These are phyloP conservation scores for Trichoderma cornu-damae DNA, from an alignment of 2,329 filamentous ascomycete species.

Conservation along the genomic window DNA sequence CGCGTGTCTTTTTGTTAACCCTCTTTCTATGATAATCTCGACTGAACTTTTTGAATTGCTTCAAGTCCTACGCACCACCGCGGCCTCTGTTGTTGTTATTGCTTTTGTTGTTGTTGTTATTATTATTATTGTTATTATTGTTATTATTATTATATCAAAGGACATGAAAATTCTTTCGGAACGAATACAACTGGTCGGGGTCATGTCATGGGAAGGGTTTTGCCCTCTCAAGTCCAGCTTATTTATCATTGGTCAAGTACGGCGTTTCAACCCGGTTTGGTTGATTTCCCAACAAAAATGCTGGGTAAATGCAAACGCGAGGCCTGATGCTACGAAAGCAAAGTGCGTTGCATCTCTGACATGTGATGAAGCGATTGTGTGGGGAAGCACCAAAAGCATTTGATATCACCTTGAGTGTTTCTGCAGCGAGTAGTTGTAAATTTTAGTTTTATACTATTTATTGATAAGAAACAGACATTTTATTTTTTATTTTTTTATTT, in stretches of 20 bases:
- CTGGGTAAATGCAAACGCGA: not conserved
- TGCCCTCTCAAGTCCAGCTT: conserved; percentile 5
- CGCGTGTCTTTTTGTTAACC: conserved; percentile 15
- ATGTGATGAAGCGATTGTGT: not conserved
- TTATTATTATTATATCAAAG: too few species aligned
- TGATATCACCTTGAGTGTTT: too few species aligned
- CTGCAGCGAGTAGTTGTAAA: too few species aligned
- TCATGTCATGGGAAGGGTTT: not conserved
- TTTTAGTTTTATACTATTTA: too few species aligned
- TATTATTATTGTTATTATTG: not conserved
- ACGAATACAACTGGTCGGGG: not conserved
- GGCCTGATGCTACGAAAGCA: not conserved
- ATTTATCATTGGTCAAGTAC: not conserved
- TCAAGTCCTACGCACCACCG: not conserved
- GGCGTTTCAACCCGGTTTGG: conserved; percentile 3
- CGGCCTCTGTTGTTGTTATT: not conserved
- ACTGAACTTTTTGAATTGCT: too few species aligned
- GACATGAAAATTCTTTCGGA: too few species aligned
- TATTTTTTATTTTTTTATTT: not conserved
- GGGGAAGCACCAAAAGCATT: not conserved
- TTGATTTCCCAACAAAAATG: conserved; percentile 12
- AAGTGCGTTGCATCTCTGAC: not conserved
- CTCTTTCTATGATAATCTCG: too few species aligned
- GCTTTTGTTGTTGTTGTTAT: not conserved
- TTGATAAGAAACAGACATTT: not conserved